Evolutionary conservation across 352 stramenopile genomes (phyloP), one percentile per base, ranked within the genome.

Genomic region (Thraustochytrium striatum): DNA sequence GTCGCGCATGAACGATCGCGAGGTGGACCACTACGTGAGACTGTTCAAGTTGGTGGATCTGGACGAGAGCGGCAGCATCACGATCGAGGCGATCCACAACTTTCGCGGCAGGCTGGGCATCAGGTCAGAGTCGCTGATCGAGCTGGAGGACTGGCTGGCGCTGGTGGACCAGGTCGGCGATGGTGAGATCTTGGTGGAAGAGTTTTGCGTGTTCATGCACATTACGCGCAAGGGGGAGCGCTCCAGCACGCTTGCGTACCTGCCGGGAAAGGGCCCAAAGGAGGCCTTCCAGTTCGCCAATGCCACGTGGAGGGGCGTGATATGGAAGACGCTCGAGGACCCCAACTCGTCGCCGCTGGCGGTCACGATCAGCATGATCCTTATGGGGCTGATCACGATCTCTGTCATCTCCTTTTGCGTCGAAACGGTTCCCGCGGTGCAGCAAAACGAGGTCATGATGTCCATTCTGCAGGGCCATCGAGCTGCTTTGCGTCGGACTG

Each of bases 341-440:
- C 65, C 65, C n/a, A 11, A 7, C 9, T 75, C 65, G 0, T 75
- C 65, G 0, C 19, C 1, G 13, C 5, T 32, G 1, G 65, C 65
- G n/a, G 44, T 3, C 25, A 28, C 25, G 7, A 5, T 75, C 9
- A 75, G 65, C 30, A 28, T 25, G 7, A 8, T 68, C 1, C 30
- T 50, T 30, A 38, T 75, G 21, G n/a, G n/a, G 25, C 52, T 75
- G 13, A 30, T 69, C 39, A 16, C 39, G 0, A 30, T 30, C 32
- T 69, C 58, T 8, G 52, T 59, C 9, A 41, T 28, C 5, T 8
- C 41, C 5, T 75, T 61, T 75, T 75, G 65, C 50, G 39, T 75
- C 41, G 65, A 75, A n/a, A 75, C 65, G 3, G 52, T 75, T 72
- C 65, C 65, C n/a, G n/a, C n/a, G n/a, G n/a, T n/a, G n/a, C n/a